Conservation (phyloP, 2,329 filamentous ascomycete genomes). For the Byssochlamys sp. region DNA sequence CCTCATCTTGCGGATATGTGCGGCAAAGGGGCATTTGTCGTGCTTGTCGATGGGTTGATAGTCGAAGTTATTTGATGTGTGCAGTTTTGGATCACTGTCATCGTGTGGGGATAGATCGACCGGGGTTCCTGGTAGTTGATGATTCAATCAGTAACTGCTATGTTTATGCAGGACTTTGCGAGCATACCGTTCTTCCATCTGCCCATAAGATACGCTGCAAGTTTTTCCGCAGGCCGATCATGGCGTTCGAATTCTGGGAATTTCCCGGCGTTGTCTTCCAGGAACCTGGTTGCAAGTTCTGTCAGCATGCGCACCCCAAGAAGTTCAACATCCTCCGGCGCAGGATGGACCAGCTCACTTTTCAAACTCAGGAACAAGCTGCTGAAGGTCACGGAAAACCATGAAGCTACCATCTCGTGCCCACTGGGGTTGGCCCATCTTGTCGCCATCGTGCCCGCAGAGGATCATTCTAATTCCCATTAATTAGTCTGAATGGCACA, state of each 20-base stretch:
- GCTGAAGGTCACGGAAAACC: constrained; percentile 36
- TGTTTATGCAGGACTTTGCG: not conserved
- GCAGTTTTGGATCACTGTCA: constrained; percentile 22
- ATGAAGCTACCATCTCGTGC: constrained; percentile 38
- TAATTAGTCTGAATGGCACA: constrained; percentile 2
- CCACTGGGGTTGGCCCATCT: constrained; percentile 23
- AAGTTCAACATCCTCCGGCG: not conserved
- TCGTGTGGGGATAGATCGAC: constrained; percentile 20
- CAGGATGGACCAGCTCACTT: constrained; percentile 7
- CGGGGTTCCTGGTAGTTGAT: constrained; percentile 20
- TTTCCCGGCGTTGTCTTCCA: constrained; percentile 21
- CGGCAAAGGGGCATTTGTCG: constrained; percentile 36
- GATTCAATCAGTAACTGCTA: not conserved
- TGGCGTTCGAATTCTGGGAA: constrained; percentile 11
- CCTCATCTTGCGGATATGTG: constrained; percentile 41
- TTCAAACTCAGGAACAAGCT: constrained; percentile 39
- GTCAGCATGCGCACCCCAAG: not conserved
- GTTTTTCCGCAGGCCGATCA: constrained; percentile 10
- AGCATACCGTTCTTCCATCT: constrained; percentile 33
- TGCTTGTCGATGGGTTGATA: constrained; percentile 22
- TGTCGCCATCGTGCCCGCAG: constrained; percentile 28
- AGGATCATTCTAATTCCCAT: constrained; percentile 26
- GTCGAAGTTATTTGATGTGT: constrained; percentile 31
- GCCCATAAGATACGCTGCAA: constrained; percentile 36
- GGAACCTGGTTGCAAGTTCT: constrained; percentile 15